Percentiles rank a stretch among this genome's conserved stretches.
Conservation (phyloP, 192 early-diverging fungal species). For the Linnemannia elongata region DNA sequence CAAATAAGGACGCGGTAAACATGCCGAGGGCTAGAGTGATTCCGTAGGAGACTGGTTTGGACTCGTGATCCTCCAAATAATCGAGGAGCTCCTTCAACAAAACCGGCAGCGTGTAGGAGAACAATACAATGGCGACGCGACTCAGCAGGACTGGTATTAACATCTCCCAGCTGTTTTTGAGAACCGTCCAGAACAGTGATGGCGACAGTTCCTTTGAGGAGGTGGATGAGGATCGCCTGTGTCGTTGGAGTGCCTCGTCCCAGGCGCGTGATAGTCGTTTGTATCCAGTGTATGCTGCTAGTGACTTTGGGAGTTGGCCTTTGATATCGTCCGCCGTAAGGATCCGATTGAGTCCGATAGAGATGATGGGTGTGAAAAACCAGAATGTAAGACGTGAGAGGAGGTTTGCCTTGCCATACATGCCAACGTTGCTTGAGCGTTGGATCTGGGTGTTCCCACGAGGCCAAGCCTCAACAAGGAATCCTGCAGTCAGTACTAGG, state of each 20-base stretch:
- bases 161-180: neutral
- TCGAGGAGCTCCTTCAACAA: slow-evolving; percentile 17
- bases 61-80: slow-evolving; percentile 30
- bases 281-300: slow-evolving; percentile 6
- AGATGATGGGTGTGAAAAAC: slow-evolving; percentile 28
- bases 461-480: slow-evolving; percentile 40
- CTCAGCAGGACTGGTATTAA: slow-evolving; percentile 26
- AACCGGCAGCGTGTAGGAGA: slow-evolving; percentile 24
- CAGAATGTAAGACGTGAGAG: slow-evolving; percentile 35
- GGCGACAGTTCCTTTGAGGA: neutral
- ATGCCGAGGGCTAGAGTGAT: slow-evolving; percentile 58
- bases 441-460: slow-evolving; percentile 27
- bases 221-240: neutral
- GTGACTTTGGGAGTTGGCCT: slow-evolving; percentile 1
- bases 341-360: slow-evolving; percentile 17
- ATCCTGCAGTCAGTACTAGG: slow-evolving; percentile 5
- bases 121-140: slow-evolving; percentile 25
- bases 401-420: slow-evolving; percentile 47
- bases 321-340: slow-evolving; percentile 24
- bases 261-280: neutral
- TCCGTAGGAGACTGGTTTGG: slow-evolving; percentile 61
- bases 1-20: slow-evolving; percentile 57
- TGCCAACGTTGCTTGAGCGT: neutral
- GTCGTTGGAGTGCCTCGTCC: neutral
- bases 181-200: slow-evolving; percentile 24